Evolutionary conservation across 202 grass and related monocot species (phyloP), one percentile per base, ranked within the genome.

Genomic region (Digitaria exilis): DNA sequence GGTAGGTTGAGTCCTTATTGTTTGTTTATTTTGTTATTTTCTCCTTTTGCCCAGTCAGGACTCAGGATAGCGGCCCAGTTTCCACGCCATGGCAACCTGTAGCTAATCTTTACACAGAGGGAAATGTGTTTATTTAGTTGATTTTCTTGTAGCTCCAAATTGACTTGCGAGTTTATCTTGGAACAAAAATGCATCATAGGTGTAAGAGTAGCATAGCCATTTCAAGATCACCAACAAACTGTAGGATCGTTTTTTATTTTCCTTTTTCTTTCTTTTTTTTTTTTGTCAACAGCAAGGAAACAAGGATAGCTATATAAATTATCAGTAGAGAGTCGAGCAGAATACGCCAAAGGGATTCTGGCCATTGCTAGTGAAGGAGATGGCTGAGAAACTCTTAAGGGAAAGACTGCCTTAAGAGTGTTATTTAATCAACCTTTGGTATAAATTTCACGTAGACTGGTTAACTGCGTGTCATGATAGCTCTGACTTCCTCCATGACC

Each of bases 211-310:
- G 72, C n/a, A 84, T 59, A 51, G 10, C 16, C 32, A 48, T 29
- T 65, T 4, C 52, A 65, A 31, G 48, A 52, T 75, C 19, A 68
- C 37, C 32, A 48, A 44, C 12, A 32, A 71, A 31, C 45, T 54
- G 2, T 63, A 41, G 45, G 14, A 6, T 81, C n/a, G n/a, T 9
- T 4, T 81, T 51, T 77, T 39, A n/a, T n/a, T 8, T 7, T 39
- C 37, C 37, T 39, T n/a, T n/a, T n/a, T n/a, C n/a, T n/a, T n/a
- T n/a, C n/a, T 39, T 39, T 39, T 81, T 75, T 49, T 85, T 24
- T 76, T 76, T 30, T 89, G 21, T 81, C 54, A 42, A 43, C 64
- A 37, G 16, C 16, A 84, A 63, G 32, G 46, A 32, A 43, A 44
- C 28, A 75, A n/a, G n/a, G n/a, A n/a, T n/a, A n/a, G n/a, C n/a